phyloP scores from a whole-genome alignment of 192 early-diverging fungal species.

The Dimargaris verticillata region DNA sequence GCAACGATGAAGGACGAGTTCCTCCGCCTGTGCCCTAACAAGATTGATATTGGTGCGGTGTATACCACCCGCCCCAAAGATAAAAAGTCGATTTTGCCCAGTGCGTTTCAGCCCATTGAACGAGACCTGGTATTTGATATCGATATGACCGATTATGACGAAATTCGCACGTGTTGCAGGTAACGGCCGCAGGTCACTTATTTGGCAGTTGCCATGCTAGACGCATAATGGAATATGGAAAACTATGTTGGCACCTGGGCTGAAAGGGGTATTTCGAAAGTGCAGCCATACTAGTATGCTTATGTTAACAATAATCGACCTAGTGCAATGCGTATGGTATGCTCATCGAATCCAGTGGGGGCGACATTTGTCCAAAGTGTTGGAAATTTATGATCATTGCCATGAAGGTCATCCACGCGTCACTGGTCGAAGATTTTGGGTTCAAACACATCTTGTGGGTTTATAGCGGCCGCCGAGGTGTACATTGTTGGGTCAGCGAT shows the following conservation, averaged over 20 bases:
- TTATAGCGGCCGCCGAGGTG: constrained; percentile 88
- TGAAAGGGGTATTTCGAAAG: no score
- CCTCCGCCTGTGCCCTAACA: constrained; percentile 56
- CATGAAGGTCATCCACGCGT: constrained; percentile 69
- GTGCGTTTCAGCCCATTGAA: constrained; percentile 56
- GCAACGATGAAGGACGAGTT: constrained; percentile 65
- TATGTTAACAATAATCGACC: no score
- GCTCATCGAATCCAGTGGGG: constrained; percentile 28
- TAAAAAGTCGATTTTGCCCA: constrained; percentile 51
- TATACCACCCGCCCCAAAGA: constrained; percentile 76
- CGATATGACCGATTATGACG: constrained; percentile 99
- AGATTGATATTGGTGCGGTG: constrained; percentile 95
- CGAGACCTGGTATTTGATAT: constrained; percentile 97
- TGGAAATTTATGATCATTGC: constrained; percentile 90
- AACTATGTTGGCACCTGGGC: no score
- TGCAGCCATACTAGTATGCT: no score
- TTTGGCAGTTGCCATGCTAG: no score
- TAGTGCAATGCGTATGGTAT: no score
- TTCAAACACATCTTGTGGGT: constrained; percentile 89
- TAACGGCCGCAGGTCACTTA: no score
- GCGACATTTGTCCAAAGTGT: constrained; percentile 71
- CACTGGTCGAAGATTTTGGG: constrained; percentile 82
- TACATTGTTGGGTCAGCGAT: constrained; percentile 97
- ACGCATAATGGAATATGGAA: no score
- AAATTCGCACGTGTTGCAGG: constrained; percentile 83